Base-by-base conservation (phyloP, 192 early-diverging fungal species). In the Linnemannia zychae region DNA sequence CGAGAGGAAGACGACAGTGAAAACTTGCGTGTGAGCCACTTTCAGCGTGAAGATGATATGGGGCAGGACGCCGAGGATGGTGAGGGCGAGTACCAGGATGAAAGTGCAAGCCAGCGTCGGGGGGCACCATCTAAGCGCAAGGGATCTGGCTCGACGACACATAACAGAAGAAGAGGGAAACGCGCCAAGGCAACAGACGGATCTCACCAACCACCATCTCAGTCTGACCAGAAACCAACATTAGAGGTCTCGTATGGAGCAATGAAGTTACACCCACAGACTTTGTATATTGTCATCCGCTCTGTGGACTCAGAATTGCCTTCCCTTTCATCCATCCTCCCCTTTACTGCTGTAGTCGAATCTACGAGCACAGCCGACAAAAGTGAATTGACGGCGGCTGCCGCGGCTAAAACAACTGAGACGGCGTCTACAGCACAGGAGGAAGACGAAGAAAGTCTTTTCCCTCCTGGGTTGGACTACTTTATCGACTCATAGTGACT, bases 1-100 rank as follows among this genome's bases (percentile, higher is more conserved):
- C 74, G 74, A 67, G 75, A 77, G 44, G 77, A 85, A 31, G 77
- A 85, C 11, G 77, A 85, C 15, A 79, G 77, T 49, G 83, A 85
- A 20, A 60, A 50, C 24, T 49, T 85, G 24, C 73, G 78, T 3
- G 74, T 79, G n/a, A 72, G 77, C 47, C 74, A 85, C 46, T 85
- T 76, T 49, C 36, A 18, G 24, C 3, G 18, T 31, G 63, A n/a
- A 34, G 38, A 44, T 22, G 77, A 52, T 0, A 36, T 1, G 44
- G 68, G 53, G 7, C 57, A 60, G 3, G 53, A 57, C 12, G 50
- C 4, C 4, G 40, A 11, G 24, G 67, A 49, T 18, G 53, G 37
- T 12, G 74, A n/a, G n/a, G n/a, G 38, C n/a, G 76, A 75, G 9
- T 65, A 72, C 18, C 52, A 46, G 48, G 49, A 73, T 11, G 44